These are phyloP conservation scores for Leishmania lainsoni DNA, from an alignment of 208 protist species.

Conservation along the genomic window DNA sequence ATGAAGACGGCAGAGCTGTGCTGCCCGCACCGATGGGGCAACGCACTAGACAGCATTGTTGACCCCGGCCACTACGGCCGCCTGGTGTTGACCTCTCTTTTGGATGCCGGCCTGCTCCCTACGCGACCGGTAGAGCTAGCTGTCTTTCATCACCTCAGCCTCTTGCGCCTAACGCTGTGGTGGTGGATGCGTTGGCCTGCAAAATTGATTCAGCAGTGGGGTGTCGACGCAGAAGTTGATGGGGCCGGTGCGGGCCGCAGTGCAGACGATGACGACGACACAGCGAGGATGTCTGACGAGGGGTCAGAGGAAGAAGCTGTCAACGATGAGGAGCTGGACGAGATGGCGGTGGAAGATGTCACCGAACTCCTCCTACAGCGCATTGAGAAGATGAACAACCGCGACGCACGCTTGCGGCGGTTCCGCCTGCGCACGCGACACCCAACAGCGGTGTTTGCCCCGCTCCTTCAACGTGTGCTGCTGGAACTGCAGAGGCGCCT, in stretches of 20 bases:
- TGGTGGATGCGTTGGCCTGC: slow-evolving; percentile 58
- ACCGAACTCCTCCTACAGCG: slow-evolving; percentile 22
- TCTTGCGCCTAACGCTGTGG: slow-evolving; percentile 66
- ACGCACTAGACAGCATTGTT: slow-evolving; percentile 33
- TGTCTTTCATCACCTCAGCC: slow-evolving; percentile 34
- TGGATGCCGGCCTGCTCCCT: slow-evolving; percentile 54
- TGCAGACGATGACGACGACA: slow-evolving; percentile 9
- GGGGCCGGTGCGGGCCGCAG: slow-evolving; percentile 24
- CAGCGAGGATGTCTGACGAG: slow-evolving; percentile 6
- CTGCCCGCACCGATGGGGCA: slow-evolving; percentile 19
- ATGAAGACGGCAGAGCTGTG: background rate
- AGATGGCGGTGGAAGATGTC: slow-evolving; percentile 13
- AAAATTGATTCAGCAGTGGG: slow-evolving; percentile 48
- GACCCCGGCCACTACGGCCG: slow-evolving; percentile 28
- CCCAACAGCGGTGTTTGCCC: slow-evolving; percentile 43
- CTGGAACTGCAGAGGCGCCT: slow-evolving; percentile 73
- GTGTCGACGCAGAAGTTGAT: slow-evolving; percentile 22
- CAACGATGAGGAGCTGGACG: slow-evolving; percentile 26
- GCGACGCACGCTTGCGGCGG: background rate
- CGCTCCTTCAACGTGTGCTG: slow-evolving; percentile 54
- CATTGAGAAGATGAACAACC: slow-evolving; percentile 6
- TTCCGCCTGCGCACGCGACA: slow-evolving; percentile 1
- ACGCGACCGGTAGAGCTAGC: slow-evolving; percentile 37
- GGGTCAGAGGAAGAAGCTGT: slow-evolving; percentile 22
- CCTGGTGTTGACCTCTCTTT: slow-evolving; percentile 33